Evolutionary conservation across 371 early-diverging fungal genomes (phyloP).

Genomic region (Funneliformis caledonium): DNA sequence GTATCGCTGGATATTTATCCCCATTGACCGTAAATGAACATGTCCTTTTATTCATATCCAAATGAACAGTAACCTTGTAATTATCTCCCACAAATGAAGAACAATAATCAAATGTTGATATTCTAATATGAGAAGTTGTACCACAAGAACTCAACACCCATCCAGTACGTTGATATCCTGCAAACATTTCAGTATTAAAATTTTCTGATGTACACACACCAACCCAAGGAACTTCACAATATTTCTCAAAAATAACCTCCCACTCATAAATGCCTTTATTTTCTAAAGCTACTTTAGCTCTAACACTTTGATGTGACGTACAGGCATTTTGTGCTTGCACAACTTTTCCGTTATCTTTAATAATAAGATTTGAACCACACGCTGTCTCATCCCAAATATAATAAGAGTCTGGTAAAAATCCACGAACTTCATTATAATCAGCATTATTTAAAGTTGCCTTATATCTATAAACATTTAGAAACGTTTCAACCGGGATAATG

Average conservation of each 20-base stretch:
- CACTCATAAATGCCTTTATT: background rate
- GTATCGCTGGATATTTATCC: background rate
- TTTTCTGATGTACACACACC: background rate
- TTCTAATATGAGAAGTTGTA: background rate
- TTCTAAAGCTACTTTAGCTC: background rate
- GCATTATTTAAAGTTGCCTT: background rate
- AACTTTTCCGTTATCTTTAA: background rate
- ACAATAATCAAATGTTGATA: too few relatives aligned
- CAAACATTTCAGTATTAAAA: background rate
- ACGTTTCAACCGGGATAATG: background rate
- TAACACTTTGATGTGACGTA: background rate
- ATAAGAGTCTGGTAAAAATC: too few relatives aligned
- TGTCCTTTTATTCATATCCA: too few relatives aligned
- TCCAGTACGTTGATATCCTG: slow-evolving; percentile 6
- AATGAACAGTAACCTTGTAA: slow-evolving; percentile 7
- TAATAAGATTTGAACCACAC: too few relatives aligned
- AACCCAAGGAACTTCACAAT: background rate
- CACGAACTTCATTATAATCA: too few relatives aligned
- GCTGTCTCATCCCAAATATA: slow-evolving; percentile 8
- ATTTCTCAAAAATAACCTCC: slow-evolving; percentile 11
- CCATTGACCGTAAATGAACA: slow-evolving; percentile 2
- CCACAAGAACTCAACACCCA: slow-evolving; percentile 28
- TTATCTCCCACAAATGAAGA: background rate
- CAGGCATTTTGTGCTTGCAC: background rate
- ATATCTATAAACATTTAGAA: slow-evolving; percentile 4